phyloP scores from a whole-genome alignment of 768 basidiomycete species.

The Rhizopogon salebrosus region DNA sequence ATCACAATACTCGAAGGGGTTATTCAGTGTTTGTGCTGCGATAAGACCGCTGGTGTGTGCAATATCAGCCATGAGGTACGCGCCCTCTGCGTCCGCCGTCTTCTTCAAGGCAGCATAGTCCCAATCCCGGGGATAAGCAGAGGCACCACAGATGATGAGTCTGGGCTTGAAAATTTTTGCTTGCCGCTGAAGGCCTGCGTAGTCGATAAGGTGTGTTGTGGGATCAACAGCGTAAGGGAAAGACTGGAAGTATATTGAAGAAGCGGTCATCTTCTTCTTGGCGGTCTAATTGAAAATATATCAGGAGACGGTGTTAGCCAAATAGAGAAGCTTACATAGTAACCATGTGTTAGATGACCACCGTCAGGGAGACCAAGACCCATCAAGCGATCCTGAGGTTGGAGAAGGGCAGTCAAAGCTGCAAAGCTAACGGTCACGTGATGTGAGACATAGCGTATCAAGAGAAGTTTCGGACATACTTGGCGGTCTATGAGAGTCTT shows the following conservation, averaged over 20 bases:
- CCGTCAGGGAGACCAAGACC: constrained; percentile 97
- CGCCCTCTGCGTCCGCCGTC: constrained; percentile 82
- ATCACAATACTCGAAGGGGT: constrained; percentile 94
- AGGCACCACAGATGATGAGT: constrained; percentile 95
- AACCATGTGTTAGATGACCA: constrained; percentile 95
- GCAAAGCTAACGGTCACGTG: constrained; percentile 66
- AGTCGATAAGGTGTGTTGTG: constrained; percentile 86
- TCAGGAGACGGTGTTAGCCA: neutral
- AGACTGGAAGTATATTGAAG: constrained; percentile 99
- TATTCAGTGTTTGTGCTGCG: constrained; percentile 84
- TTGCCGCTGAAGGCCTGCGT: constrained; percentile 70
- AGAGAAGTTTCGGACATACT: constrained; percentile 43
- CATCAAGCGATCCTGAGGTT: constrained; percentile 98
- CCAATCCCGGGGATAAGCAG: constrained; percentile 98
- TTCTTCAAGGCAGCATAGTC: constrained; percentile 83
- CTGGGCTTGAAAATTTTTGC: constrained; percentile 95
- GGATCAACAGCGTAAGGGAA: constrained; percentile 87
- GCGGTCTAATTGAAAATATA: constrained; percentile 55
- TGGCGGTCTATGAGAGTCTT: constrained; percentile 64
- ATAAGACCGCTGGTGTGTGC: constrained; percentile 96
- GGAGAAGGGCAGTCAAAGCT: constrained; percentile 90
- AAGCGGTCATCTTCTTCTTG: constrained; percentile 99
- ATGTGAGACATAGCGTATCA: constrained; percentile 1
- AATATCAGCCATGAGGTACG: constrained; percentile 94
- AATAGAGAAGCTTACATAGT: constrained; percentile 60